These are phyloP conservation scores for Amanita exitialis DNA, from an alignment of 768 basidiomycete species.

Conservation along the genomic window DNA sequence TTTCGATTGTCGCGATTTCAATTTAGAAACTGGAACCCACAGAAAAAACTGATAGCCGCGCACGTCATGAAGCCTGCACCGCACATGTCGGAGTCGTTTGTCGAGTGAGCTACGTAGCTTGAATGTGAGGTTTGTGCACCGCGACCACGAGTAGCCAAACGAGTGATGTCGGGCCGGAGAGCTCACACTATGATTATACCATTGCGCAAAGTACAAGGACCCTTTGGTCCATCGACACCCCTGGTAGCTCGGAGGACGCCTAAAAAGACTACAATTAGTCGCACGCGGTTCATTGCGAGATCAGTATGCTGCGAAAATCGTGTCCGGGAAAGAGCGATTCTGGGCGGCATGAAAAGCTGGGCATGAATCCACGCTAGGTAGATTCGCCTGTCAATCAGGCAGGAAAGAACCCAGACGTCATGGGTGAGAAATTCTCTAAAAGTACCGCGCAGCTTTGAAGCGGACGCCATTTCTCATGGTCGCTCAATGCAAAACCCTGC, in stretches of 20 bases:
- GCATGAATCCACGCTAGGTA: background rate
- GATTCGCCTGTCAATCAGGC: background rate
- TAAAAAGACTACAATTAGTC: background rate
- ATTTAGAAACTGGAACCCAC: background rate
- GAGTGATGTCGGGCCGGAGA: background rate
- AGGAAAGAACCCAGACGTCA: background rate
- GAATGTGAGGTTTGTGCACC: too few species aligned
- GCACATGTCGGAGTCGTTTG: too few species aligned
- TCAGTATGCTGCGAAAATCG: too few species aligned
- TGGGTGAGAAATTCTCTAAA: background rate
- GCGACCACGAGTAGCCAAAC: too few species aligned
- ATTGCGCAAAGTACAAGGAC: background rate
- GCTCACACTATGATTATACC: background rate
- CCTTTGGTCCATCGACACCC: background rate
- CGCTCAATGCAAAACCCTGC: background rate
- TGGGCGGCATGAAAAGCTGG: background rate
- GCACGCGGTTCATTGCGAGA: too few species aligned
- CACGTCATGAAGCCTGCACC: too few species aligned
- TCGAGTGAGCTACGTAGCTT: too few species aligned
- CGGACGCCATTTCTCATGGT: background rate
- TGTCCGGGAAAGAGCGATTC: background rate
- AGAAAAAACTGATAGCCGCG: background rate
- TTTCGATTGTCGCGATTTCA: background rate
- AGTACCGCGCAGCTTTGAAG: background rate
- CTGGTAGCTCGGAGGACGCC: background rate